Conservation (phyloP, 148 eudicot species). For the Diospyros lotus region DNA sequence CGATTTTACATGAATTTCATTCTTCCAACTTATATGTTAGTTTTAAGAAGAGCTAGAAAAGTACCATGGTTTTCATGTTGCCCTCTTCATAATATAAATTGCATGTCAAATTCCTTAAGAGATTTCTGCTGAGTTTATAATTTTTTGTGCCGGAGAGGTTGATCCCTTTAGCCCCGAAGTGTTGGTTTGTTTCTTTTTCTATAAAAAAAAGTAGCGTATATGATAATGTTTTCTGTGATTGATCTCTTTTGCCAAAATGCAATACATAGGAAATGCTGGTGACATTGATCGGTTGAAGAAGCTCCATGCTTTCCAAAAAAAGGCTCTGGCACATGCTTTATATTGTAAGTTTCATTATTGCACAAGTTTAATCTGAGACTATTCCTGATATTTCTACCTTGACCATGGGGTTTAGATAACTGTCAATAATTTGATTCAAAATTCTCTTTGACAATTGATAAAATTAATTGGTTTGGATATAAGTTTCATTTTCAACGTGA, state of each 20-base stretch:
- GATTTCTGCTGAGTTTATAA: not conserved
- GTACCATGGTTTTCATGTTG: not conserved
- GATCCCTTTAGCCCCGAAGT: not conserved
- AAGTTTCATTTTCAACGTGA: not conserved
- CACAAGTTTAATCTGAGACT: not conserved
- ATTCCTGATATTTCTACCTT: not conserved
- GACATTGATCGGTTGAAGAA: conserved; percentile 46
- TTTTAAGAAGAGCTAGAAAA: not conserved
- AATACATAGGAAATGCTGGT: conserved; percentile 28
- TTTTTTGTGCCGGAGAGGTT: not conserved
- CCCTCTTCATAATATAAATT: not conserved
- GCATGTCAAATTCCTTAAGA: not conserved
- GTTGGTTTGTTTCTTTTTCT: not conserved
- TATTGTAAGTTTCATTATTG: conserved; percentile 59
- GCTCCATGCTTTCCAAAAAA: conserved; percentile 85
- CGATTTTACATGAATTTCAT: not conserved
- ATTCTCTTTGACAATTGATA: not conserved
- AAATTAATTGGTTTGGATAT: not conserved
- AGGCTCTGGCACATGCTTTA: conserved; percentile 78
- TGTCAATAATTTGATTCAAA: not conserved
- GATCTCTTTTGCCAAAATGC: conserved; percentile 7
- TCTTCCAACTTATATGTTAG: not conserved
- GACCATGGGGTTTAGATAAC: not conserved
- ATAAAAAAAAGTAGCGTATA: not conserved
- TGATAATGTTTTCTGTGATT: not conserved